A percentile compares a stretch with the other conserved stretches of the same genome.
phyloP scores from a whole-genome alignment of 257 asterid genomes.

The Rauvolfia tetraphylla region DNA sequence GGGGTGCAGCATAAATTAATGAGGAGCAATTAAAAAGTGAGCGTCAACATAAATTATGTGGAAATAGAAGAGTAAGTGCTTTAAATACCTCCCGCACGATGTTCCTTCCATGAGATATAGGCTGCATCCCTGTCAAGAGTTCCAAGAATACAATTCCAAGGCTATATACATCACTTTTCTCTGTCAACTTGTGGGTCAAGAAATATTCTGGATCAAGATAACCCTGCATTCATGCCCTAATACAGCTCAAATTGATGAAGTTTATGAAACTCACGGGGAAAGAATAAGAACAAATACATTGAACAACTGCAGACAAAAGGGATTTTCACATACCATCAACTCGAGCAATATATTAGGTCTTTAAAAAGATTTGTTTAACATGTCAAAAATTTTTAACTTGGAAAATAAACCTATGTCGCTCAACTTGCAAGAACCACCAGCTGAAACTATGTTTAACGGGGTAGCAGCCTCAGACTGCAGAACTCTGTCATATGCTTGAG shows the following conservation, averaged over 20 bases:
- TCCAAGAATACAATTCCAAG: conserved; percentile 84
- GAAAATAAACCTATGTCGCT: too few relatives aligned
- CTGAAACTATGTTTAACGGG: too few relatives aligned
- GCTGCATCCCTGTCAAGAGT: conserved; percentile 82
- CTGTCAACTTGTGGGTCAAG: conserved; percentile 67
- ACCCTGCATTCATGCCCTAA: conserved; percentile 47
- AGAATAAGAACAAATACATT: background rate
- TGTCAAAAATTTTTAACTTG: too few relatives aligned
- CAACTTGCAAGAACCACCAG: too few relatives aligned
- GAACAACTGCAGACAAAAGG: background rate
- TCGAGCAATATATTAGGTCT: background rate
- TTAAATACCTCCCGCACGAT: conserved; percentile 71
- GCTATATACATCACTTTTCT: conserved; percentile 87
- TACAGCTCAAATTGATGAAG: background rate
- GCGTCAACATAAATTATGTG: too few relatives aligned
- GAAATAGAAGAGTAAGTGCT: too few relatives aligned
- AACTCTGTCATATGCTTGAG: too few relatives aligned
- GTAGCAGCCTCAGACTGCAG: too few relatives aligned
- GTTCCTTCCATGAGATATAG: conserved; percentile 77
- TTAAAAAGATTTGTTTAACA: too few relatives aligned
- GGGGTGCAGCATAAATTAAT: too few relatives aligned
- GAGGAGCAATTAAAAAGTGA: too few relatives aligned
- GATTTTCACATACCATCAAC: background rate
- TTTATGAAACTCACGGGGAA: background rate
- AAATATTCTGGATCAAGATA: conserved; percentile 89